Base-by-base conservation (phyloP, 495 filamentous ascomycete genomes). In the Xylaria longipes region DNA sequence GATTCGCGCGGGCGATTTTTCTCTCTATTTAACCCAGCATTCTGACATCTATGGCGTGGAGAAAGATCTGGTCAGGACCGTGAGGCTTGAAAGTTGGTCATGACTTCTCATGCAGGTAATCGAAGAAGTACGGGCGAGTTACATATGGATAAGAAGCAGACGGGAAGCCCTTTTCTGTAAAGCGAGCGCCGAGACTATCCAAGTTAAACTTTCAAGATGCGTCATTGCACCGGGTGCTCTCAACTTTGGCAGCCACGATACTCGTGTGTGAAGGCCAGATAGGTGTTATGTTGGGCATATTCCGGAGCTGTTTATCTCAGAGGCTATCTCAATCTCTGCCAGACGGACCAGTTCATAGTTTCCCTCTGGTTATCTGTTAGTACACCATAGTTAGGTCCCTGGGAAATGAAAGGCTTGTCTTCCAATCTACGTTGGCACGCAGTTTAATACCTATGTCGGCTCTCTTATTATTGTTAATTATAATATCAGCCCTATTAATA, bases 401-500 rank as follows among this genome's bases (percentile, higher is more conserved):
- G n/a, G 64, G 91, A 86, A 72, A 91, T 84, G 17, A 96, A 80
- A n/a, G 95, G 92, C 88, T 95, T 96, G 81, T 94, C 95, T 82
- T 99, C 96, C 72, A 99, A 86, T 48, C 80, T 88, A 65, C 95
- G 89, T 91, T 92, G 72, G 88, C 88, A 68, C 94, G 87, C 54
- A 90, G 87, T 37, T 88, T 85, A 35, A 92, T 89, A 79, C 96
- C 95, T 58, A 97, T 83, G 70, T 85, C 87, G 57, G 91, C 87
- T 79, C 91, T 92, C 67, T 97, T 94, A 79, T 98, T 94, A 75
- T 99, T 96, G 41, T 93, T 91, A 50, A 90, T 88, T 72, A 88
- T 83, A 68, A 92, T 89, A 37, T 90, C 89, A 56, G 89, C 91
- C 27, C 77, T 75, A 57, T 83, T 85, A 70, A 88, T 84, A 71